Percentiles rank a stretch among this genome's conserved stretches.
These are phyloP conservation scores for apple (Malus domestica) DNA, from an alignment of 306 rosid species.

Conservation along the genomic window ASM211411v1 NC_041802.1:15096501-15097000, in stretches of 20 bases:
- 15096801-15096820: neutral
- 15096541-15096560: neutral
- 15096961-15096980: neutral
- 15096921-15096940: slow-evolving; percentile 47
- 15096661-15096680: neutral
- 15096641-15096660: neutral
- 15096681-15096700: neutral
- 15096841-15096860: neutral
- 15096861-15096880: slow-evolving; percentile 22
- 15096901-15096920: slow-evolving; percentile 29
- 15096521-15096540: neutral
- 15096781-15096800: neutral
- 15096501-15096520: neutral
- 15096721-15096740: neutral
- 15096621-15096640: neutral
- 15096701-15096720: neutral
- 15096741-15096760: neutral
- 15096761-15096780: neutral
- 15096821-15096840: neutral
- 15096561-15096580: slow-evolving; percentile 4
- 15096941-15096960: slow-evolving; percentile 31
- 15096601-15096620: neutral
- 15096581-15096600: neutral
- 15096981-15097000: slow-evolving; percentile 18
- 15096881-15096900: slow-evolving; percentile 36